These are phyloP conservation scores for Metschnikowia noctiluminum DNA, from an alignment of 805 yeast genomes.

Conservation along the genomic window DNA sequence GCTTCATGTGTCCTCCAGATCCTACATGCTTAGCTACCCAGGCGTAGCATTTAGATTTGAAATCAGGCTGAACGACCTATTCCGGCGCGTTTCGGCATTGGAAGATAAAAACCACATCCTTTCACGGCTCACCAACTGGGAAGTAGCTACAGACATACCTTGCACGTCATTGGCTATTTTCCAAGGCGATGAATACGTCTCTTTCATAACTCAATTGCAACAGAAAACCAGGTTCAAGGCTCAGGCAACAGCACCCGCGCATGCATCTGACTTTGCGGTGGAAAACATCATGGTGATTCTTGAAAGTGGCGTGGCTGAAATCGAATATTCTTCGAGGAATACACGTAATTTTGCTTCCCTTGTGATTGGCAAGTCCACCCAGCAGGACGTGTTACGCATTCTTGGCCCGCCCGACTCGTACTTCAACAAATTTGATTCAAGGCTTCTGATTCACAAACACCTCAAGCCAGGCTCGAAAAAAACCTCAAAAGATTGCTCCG, in stretches of 20 bases:
- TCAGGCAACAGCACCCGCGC: background rate
- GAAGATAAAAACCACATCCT: slow-evolving; percentile 23
- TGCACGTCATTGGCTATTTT: slow-evolving; percentile 41
- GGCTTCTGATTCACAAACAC: slow-evolving; percentile 41
- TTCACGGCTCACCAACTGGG: slow-evolving; percentile 32
- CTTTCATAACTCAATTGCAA: slow-evolving; percentile 16
- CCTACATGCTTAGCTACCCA: slow-evolving; percentile 50
- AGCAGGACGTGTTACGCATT: slow-evolving; percentile 44
- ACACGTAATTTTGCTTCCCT: slow-evolving; percentile 4
- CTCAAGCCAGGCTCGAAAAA: slow-evolving; percentile 13
- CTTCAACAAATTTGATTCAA: slow-evolving; percentile 43
- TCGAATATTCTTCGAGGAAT: slow-evolving; percentile 16
- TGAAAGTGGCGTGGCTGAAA: slow-evolving; percentile 21
- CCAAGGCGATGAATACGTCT: slow-evolving; percentile 36
- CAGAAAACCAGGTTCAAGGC: background rate
- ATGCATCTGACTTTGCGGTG: slow-evolving; percentile 2
- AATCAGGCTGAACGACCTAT: slow-evolving; percentile 20
- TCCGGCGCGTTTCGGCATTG: slow-evolving; percentile 9
- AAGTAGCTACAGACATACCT: slow-evolving; percentile 27
- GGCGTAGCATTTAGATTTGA: slow-evolving; percentile 53
- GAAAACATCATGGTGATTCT: slow-evolving; percentile 17
- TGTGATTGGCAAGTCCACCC: slow-evolving; percentile 42
- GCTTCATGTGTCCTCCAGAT: slow-evolving; percentile 20
- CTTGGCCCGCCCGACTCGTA: slow-evolving; percentile 59
- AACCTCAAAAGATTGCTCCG: slow-evolving; percentile 9